These are phyloP conservation scores for Plenodomus biglobosus DNA, from an alignment of 2,329 filamentous ascomycete species.

Conservation along the genomic window DNA sequence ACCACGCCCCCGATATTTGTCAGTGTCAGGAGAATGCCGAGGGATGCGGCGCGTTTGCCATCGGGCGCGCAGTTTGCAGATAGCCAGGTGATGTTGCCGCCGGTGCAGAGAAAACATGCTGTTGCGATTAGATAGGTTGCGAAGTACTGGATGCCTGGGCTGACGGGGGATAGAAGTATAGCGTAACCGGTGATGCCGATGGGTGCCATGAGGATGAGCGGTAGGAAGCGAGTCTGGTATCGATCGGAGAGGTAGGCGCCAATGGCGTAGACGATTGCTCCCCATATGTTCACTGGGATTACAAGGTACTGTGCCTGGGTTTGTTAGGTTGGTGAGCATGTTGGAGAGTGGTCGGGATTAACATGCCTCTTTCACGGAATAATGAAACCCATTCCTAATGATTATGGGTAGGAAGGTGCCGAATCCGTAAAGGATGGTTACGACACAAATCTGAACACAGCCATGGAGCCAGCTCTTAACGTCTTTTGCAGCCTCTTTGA, in stretches of 20 bases:
- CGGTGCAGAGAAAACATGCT: slow-evolving; percentile 39
- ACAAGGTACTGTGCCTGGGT: slow-evolving; percentile 41
- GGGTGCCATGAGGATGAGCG: slow-evolving; percentile 37
- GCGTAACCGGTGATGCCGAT: slow-evolving; percentile 37
- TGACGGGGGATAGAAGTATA: slow-evolving; percentile 32
- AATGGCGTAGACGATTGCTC: slow-evolving; percentile 44
- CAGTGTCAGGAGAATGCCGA: slow-evolving; percentile 37
- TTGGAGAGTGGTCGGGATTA: slow-evolving; percentile 12
- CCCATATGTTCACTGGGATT: slow-evolving; percentile 49
- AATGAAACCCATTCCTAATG: slow-evolving; percentile 46
- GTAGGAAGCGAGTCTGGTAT: slow-evolving; percentile 43
- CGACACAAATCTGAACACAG: slow-evolving; percentile 44
- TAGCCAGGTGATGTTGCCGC: slow-evolving; percentile 40
- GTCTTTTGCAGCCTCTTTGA: slow-evolving; percentile 37
- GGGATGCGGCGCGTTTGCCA: slow-evolving; percentile 36
- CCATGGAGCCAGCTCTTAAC: slow-evolving; percentile 40
- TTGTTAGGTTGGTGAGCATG: not conserved
- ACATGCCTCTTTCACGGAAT: slow-evolving; percentile 43
- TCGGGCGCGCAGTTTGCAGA: slow-evolving; percentile 36
- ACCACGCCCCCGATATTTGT: slow-evolving; percentile 41
- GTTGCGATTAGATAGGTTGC: slow-evolving; percentile 40
- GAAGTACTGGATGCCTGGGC: slow-evolving; percentile 30
- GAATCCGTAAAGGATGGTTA: slow-evolving; percentile 46
- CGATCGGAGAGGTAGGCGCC: slow-evolving; percentile 45
- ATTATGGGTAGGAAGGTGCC: slow-evolving; percentile 49